Conservation (phyloP, 75 land plant genomes). For the Cryptomeria japonica region DNA sequence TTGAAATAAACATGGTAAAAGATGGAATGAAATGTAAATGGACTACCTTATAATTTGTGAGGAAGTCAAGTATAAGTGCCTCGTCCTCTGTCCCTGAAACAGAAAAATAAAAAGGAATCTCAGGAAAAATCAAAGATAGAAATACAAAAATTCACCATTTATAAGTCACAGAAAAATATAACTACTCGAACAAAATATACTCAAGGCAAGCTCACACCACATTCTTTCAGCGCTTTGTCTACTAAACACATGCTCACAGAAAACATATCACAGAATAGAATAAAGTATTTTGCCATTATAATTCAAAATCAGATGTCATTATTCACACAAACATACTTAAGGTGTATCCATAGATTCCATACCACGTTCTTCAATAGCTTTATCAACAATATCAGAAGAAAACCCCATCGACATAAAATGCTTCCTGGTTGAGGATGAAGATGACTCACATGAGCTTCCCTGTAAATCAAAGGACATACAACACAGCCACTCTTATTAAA, state of each 20-base stretch:
- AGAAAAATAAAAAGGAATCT: not conserved
- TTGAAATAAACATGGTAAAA: not conserved
- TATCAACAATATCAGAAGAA: no score
- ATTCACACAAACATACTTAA: not conserved
- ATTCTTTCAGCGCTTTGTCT: slow-evolving; percentile 1
- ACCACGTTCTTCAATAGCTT: no score
- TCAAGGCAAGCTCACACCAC: not conserved
- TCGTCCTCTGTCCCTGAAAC: slow-evolving; percentile 1
- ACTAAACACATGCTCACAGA: not conserved
- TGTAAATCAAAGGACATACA: not conserved
- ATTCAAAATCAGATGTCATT: not conserved
- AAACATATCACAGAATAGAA: not conserved
- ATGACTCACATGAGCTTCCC: no score
- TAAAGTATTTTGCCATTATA: not conserved
- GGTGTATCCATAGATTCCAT: no score
- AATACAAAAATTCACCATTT: not conserved
- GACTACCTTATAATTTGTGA: not conserved
- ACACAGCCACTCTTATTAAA: not conserved
- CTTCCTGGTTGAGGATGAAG: no score
- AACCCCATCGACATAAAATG: no score
- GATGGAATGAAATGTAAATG: not conserved
- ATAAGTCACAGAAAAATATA: not conserved
- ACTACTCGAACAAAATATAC: not conserved
- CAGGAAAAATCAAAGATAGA: not conserved
- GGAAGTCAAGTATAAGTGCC: not conserved